Evolutionary conservation across 2,329 filamentous ascomycete species (phyloP), one percentile per base, ranked within the genome.

Genomic region (Fusarium citri): DNA sequence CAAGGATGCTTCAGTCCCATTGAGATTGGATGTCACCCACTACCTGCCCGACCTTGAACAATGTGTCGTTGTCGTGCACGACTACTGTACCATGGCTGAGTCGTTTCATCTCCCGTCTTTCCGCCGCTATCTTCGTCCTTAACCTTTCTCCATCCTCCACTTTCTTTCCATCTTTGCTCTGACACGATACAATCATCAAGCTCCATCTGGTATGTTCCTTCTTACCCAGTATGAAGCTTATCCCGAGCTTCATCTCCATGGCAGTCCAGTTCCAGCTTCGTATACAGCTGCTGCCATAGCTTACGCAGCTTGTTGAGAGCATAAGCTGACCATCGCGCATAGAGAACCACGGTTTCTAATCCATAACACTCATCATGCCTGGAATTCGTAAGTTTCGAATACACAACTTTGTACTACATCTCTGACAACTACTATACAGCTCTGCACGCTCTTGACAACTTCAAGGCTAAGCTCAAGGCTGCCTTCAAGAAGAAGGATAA

Each of bases 381-480:
- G 85, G 84, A 71, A 81, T 87, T 77, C 84, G 85, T 87, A 79
- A 80, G 84, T 85, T 49, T 30, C 56, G 58, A 10, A 15, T 22
- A 49, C 15, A 14, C 26, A 10, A 10, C 15, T 42, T 2, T 31
- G 18, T 3, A 31, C 22, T n/a, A 23, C 12, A 57, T 23, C 14
- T 57, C 56, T 69, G n/a, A 55, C 34, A 40, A 8, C 9, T n/a
- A 8, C 31, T 69, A 86, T 26, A 31, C 68, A 88, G 86, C 86
- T 57, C 78, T 81, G 51, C 79, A 83, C 68, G 84, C 85, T 34
- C 79, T 88, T 65, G 83, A 85, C 76, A 87, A 87, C 79, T 72
- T 88, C 71, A 87, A 85, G 83, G 80, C 78, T 75, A 88, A 87
- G 84, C 76, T 88, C 76, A 85, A 84, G 82, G 79, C 80, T 68